Conservation (phyloP, 768 basidiomycete species). For the Leccinum subgranulosum region DNA sequence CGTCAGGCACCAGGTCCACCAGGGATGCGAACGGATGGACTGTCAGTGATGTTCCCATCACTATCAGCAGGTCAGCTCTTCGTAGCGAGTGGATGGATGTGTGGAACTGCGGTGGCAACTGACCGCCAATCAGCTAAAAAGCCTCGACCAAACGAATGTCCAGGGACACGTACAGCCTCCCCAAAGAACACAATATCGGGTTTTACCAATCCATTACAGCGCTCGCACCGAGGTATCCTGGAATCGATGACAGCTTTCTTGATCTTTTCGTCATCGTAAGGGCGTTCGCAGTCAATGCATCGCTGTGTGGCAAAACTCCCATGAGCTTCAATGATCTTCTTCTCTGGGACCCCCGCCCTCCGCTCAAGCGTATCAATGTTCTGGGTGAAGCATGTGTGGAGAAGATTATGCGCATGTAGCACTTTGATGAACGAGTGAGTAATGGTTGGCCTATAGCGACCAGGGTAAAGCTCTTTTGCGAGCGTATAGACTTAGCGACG, state of each 20-base stretch:
- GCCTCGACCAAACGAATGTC: background rate
- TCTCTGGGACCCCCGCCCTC: conserved; percentile 68
- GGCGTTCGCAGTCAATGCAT: conserved; percentile 69
- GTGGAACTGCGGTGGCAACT: conserved; percentile 78
- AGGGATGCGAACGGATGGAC: conserved; percentile 88
- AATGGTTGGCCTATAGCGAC: conserved; percentile 80
- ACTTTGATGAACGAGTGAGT: conserved; percentile 90
- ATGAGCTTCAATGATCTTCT: conserved; percentile 89
- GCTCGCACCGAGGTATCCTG: conserved; percentile 56
- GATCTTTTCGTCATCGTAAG: conserved; percentile 68
- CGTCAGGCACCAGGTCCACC: conserved; percentile 47
- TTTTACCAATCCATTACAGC: conserved; percentile 75
- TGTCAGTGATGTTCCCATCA: conserved; percentile 87
- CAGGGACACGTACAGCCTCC: conserved; percentile 51
- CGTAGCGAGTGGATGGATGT: conserved; percentile 47
- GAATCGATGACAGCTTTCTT: conserved; percentile 56
- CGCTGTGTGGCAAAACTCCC: conserved; percentile 88
- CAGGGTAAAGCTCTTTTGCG: conserved; percentile 91
- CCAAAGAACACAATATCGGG: conserved; percentile 98
- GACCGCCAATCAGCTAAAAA: conserved; percentile 1
- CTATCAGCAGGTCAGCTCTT: conserved; percentile 81
- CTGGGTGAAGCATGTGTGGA: conserved; percentile 83
- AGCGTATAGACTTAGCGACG: conserved; percentile 71
- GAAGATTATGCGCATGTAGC: conserved; percentile 61
- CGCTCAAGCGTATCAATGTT: conserved; percentile 94